Conservation (phyloP, 768 basidiomycete species). For the Phlebiopsis flavidoalba region DNA sequence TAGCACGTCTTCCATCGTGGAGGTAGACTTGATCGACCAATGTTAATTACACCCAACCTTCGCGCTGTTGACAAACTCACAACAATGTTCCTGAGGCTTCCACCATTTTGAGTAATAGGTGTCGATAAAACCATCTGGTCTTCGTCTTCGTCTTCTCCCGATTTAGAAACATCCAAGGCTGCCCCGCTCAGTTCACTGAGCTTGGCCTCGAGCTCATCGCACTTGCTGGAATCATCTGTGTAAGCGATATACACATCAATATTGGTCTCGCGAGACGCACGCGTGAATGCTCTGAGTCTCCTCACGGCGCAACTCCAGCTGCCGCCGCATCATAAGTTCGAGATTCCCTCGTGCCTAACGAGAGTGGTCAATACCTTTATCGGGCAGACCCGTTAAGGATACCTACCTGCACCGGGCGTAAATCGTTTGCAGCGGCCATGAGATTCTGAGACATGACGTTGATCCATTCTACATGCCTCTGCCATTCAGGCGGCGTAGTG, state of each 20-base stretch:
- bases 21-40: background rate
- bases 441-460: slow-evolving; percentile 78
- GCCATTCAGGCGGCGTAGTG: slow-evolving; percentile 59
- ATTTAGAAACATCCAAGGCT: slow-evolving; percentile 9
- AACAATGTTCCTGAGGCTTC: no score
- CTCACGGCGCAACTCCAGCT: slow-evolving; percentile 66
- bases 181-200: slow-evolving; percentile 46
- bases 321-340: slow-evolving; percentile 76
- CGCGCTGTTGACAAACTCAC: no score
- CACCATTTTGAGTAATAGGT: no score
- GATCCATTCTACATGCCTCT: slow-evolving; percentile 75
- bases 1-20: slow-evolving; percentile 5
- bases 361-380: background rate
- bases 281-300: slow-evolving; percentile 66
- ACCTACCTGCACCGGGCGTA: slow-evolving; percentile 80
- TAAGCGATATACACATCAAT: background rate
- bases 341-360: slow-evolving; percentile 72
- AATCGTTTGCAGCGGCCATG: slow-evolving; percentile 85
- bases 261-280: slow-evolving; percentile 37
- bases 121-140: background rate
- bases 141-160: background rate
- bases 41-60: background rate
- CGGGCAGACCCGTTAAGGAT: background rate
- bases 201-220: slow-evolving; percentile 61
- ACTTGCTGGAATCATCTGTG: slow-evolving; percentile 46